A percentile compares a stretch with the other conserved stretches of the same genome.
Conservation (phyloP, 1,284 basidiomycete genomes). For the Boletus sp. region DNA sequence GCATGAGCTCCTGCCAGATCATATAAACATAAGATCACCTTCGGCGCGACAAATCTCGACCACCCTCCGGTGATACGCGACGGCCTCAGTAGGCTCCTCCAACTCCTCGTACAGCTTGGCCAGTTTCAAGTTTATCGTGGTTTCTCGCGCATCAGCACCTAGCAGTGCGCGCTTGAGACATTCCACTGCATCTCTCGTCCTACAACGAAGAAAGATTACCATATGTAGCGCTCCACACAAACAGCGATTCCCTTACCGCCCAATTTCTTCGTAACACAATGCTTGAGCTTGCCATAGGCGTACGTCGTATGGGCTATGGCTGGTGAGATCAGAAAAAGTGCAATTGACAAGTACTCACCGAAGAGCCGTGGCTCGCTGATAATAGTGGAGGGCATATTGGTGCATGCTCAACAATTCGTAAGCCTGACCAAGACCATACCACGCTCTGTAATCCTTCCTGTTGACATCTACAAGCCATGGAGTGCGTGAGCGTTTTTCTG, state of each 20-base stretch:
- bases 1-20: constrained; percentile 10
- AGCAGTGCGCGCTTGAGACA: constrained; percentile 86
- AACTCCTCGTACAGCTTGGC: constrained; percentile 70
- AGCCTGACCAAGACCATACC: constrained; percentile 98
- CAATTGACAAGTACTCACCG: constrained; percentile 46
- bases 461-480: constrained; percentile 71
- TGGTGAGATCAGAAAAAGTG: constrained; percentile 10
- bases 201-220: constrained; percentile 10
- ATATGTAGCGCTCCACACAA: not conserved
- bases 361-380: constrained; percentile 91
- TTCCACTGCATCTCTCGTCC: constrained; percentile 81
- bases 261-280: constrained; percentile 89
- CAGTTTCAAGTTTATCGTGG: constrained; percentile 70
- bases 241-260: constrained; percentile 49
- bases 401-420: constrained; percentile 97
- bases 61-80: constrained; percentile 67
- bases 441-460: constrained; percentile 94
- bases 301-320: constrained; percentile 85
- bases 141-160: constrained; percentile 79
- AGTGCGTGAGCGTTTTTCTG: not conserved
- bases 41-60: constrained; percentile 69
- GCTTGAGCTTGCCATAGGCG: constrained; percentile 95
- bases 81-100: constrained; percentile 63
- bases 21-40: constrained; percentile 30
- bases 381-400: constrained; percentile 94